Percentiles rank a stretch among this genome's conserved stretches.
Conservation (phyloP, 2,329 filamentous ascomycete species). For the Coleophoma cylindrospora region DNA sequence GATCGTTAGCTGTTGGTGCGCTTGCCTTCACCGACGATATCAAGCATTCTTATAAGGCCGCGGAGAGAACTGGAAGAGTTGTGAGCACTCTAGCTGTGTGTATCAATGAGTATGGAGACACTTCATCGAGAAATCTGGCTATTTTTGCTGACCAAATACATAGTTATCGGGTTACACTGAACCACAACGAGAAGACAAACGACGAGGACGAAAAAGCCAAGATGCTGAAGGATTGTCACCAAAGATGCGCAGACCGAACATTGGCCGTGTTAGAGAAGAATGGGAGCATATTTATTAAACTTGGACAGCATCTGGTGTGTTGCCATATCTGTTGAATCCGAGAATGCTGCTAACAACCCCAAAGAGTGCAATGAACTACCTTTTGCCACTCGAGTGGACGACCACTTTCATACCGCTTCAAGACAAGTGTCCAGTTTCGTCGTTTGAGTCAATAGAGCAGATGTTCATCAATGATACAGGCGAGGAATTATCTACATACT, state of each 20-base stretch:
- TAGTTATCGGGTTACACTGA: conserved; percentile 86
- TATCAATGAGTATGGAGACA: conserved; percentile 77
- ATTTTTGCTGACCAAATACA: not conserved
- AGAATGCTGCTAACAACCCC: conserved; percentile 14
- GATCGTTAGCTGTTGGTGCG: conserved; percentile 16
- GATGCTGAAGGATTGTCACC: conserved; percentile 79
- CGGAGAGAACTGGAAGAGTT: conserved; percentile 75
- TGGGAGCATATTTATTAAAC: conserved; percentile 96
- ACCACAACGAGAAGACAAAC: conserved; percentile 55
- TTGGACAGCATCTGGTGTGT: conserved; percentile 81
- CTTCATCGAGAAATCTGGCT: not conserved
- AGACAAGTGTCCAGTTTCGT: conserved; percentile 91
- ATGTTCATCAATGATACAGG: conserved; percentile 88
- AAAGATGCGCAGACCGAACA: conserved; percentile 86
- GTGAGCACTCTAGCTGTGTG: conserved; percentile 69
- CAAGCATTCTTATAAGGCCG: conserved; percentile 69
- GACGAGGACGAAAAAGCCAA: conserved; percentile 60
- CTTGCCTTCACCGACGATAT: conserved; percentile 63
- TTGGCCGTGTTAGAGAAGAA: conserved; percentile 87
- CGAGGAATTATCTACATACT: conserved; percentile 71
- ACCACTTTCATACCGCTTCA: conserved; percentile 93
- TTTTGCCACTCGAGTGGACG: conserved; percentile 88
- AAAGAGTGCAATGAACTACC: conserved; percentile 88
- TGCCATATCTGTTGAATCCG: conserved; percentile 9
- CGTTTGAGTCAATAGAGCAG: conserved; percentile 75